Conservation (phyloP, 371 early-diverging fungal species). For the Nematocida homosporus region DNA sequence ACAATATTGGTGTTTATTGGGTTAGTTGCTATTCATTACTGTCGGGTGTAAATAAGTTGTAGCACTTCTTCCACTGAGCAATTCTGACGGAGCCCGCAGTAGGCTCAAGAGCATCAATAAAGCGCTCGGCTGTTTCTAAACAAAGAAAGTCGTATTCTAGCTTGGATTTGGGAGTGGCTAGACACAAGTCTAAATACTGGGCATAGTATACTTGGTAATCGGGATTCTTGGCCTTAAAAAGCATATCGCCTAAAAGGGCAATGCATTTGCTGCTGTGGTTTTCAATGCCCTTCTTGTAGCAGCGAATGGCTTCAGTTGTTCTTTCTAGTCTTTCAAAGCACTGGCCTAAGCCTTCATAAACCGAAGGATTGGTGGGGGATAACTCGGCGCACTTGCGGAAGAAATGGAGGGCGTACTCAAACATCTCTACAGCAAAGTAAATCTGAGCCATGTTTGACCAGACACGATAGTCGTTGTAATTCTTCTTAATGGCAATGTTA, state of each 20-base stretch:
- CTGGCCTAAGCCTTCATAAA: conserved; percentile 58
- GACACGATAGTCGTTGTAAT: conserved; percentile 77
- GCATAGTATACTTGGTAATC: conserved; percentile 15
- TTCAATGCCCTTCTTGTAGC: conserved; percentile 53
- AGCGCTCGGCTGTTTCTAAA: conserved; percentile 17
- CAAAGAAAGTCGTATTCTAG: not conserved
- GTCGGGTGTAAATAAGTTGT: not conserved
- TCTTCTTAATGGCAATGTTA: conserved; percentile 75
- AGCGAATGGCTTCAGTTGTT: conserved; percentile 53
- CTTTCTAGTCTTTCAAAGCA: conserved; percentile 43
- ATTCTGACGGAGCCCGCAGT: conserved; percentile 2
- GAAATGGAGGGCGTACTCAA: conserved; percentile 76
- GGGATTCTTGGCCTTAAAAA: not conserved
- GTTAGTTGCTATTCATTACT: conserved; percentile 3
- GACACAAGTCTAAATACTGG: conserved; percentile 2
- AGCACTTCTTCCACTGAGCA: conserved; percentile 4
- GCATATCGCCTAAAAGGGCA: conserved; percentile 35
- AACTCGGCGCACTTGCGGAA: conserved; percentile 75
- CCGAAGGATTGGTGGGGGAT: conserved; percentile 60
- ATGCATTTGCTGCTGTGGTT: conserved; percentile 31
- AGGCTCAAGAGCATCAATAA: conserved; percentile 20
- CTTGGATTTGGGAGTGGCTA: not conserved
- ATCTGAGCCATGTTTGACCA: conserved; percentile 85
- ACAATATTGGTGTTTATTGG: not conserved
- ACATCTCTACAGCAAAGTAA: conserved; percentile 76